These are phyloP conservation scores for Alnus rubra DNA, from an alignment of 306 rosid species.

Conservation along the genomic window DNA sequence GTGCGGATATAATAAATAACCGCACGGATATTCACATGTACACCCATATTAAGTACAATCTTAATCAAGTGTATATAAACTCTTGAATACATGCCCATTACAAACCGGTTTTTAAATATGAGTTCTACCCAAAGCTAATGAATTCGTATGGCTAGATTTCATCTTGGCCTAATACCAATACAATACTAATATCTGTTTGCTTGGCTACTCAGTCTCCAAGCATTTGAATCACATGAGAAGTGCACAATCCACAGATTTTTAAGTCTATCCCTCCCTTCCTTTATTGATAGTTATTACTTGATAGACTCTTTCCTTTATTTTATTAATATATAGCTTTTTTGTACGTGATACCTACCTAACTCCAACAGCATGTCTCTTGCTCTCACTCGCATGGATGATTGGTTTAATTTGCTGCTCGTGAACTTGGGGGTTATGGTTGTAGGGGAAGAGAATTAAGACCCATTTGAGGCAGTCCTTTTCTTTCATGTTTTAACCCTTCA, in stretches of 20 bases:
- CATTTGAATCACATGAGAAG: background rate
- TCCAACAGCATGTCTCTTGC: constrained; percentile 16
- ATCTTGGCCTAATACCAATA: too few species aligned
- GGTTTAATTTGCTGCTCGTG: constrained; percentile 40
- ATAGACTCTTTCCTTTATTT: constrained; percentile 22
- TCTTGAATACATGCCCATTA: too few species aligned
- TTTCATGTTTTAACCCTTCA: constrained; percentile 29
- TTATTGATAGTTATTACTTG: too few species aligned
- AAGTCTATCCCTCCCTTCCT: background rate
- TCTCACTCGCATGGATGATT: constrained; percentile 21
- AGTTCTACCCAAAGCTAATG: too few species aligned
- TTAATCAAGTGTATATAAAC: too few species aligned
- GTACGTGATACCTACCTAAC: constrained; percentile 17
- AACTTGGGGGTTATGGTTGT: constrained; percentile 35
- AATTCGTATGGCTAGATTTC: too few species aligned
- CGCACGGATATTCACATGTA: too few species aligned
- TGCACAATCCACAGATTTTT: background rate
- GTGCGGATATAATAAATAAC: too few species aligned
- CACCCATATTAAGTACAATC: too few species aligned
- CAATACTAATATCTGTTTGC: too few species aligned
- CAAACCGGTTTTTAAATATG: too few species aligned
- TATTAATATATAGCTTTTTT: constrained; percentile 2
- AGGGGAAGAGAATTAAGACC: constrained; percentile 21
- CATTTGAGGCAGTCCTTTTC: constrained; percentile 24
- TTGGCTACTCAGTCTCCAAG: background rate